These are phyloP conservation scores for Fomitiporia mediterranea DNA, from an alignment of 1,284 basidiomycete species.

Conservation along the genomic window DNA sequence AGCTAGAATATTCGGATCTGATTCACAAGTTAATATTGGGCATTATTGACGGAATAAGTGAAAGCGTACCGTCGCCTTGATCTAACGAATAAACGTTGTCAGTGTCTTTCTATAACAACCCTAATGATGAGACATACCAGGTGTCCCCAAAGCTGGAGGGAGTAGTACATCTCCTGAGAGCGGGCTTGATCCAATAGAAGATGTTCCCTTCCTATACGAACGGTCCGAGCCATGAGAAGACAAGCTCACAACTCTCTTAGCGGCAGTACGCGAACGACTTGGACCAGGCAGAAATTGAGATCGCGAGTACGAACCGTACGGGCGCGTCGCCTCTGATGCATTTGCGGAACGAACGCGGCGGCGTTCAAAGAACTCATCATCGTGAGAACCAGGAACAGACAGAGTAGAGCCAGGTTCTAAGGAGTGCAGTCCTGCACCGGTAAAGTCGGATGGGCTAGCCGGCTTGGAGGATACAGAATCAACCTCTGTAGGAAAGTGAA, in stretches of 20 bases:
- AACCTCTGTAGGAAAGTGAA: slow-evolving; percentile 16
- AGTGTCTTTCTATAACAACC: background rate
- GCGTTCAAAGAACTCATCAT: slow-evolving; percentile 39
- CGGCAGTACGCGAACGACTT: background rate
- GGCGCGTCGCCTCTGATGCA: slow-evolving; percentile 9
- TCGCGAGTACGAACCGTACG: slow-evolving; percentile 1
- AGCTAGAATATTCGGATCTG: slow-evolving; percentile 21
- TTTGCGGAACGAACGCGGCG: slow-evolving; percentile 17
- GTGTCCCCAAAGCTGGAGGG: slow-evolving; percentile 4
- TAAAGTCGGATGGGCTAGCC: background rate
- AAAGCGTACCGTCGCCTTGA: slow-evolving; percentile 24
- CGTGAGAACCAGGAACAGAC: too few relatives aligned
- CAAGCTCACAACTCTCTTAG: slow-evolving; percentile 8
- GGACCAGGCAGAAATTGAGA: slow-evolving; percentile 10
- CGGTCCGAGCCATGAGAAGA: background rate
- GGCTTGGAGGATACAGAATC: background rate
- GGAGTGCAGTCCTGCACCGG: slow-evolving; percentile 12
- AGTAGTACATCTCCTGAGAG: slow-evolving; percentile 5
- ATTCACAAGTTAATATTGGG: background rate
- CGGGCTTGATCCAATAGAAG: slow-evolving; percentile 15
- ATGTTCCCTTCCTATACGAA: slow-evolving; percentile 2
- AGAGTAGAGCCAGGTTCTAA: slow-evolving; percentile 11
- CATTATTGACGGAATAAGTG: background rate
- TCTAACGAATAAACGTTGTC: slow-evolving; percentile 4
- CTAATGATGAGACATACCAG: slow-evolving; percentile 3